Evolutionary conservation across 1,284 basidiomycete genomes (phyloP).

Genomic region (Wolfiporia cocos): DNA sequence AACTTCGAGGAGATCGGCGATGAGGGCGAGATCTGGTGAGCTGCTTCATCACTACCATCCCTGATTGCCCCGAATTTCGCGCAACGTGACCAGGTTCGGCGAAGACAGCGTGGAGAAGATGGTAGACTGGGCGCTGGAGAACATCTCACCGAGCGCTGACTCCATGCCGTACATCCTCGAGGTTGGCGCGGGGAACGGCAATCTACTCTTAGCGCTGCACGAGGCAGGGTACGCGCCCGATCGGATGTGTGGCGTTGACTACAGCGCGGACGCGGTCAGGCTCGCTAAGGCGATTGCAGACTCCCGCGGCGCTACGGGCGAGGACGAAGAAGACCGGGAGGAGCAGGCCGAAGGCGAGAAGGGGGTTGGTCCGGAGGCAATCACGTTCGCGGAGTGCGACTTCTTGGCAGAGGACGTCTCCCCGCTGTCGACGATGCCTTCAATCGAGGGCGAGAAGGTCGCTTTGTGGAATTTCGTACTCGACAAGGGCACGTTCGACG

Average conservation of each 20-base stretch:
- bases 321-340: slow-evolving; percentile 6
- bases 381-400: slow-evolving; percentile 53
- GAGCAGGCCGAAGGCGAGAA: background rate
- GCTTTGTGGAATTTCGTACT: slow-evolving; percentile 59
- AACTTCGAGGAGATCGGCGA: slow-evolving; percentile 82
- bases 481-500: slow-evolving; percentile 85
- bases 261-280: slow-evolving; percentile 68
- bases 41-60: background rate
- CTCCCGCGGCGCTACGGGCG: slow-evolving; percentile 23
- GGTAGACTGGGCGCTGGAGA: slow-evolving; percentile 58
- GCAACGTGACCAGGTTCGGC: slow-evolving; percentile 66
- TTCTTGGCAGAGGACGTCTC: slow-evolving; percentile 47
- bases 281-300: slow-evolving; percentile 50
- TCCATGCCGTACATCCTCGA: slow-evolving; percentile 56
- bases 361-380: slow-evolving; percentile 21
- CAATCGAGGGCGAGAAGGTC: background rate
- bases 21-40: slow-evolving; percentile 85
- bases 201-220: slow-evolving; percentile 68
- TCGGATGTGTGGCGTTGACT: slow-evolving; percentile 73
- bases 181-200: slow-evolving; percentile 85
- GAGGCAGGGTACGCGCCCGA: slow-evolving; percentile 57
- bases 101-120: slow-evolving; percentile 78
- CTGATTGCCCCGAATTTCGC: background rate
- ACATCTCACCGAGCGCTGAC: slow-evolving; percentile 39
- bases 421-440: slow-evolving; percentile 18